Conservation (phyloP, 83 land plant genomes). For the Picea engelmannii region DNA sequence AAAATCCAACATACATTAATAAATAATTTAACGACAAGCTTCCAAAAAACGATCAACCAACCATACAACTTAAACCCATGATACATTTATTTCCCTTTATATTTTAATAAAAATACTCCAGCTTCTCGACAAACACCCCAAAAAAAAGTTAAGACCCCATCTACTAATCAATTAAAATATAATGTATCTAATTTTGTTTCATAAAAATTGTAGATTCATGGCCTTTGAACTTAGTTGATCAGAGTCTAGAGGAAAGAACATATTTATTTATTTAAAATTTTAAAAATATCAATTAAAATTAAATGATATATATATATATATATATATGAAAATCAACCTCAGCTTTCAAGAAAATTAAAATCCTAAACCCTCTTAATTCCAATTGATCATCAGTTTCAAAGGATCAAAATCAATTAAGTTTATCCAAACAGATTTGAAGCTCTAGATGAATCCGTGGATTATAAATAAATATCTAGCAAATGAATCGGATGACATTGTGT, state of each 20-base stretch:
- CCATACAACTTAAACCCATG: neutral
- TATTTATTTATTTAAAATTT: neutral
- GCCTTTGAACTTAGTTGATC: neutral
- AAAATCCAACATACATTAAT: neutral
- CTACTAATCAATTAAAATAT: neutral
- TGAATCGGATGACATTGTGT: too few species aligned
- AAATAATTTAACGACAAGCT: neutral
- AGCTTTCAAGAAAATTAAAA: too few species aligned
- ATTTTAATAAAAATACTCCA: neutral
- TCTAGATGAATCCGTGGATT: too few species aligned
- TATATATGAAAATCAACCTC: too few species aligned
- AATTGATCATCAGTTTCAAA: neutral
- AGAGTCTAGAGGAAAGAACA: neutral
- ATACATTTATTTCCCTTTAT: neutral
- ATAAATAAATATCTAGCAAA: too few species aligned
- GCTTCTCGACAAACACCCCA: neutral
- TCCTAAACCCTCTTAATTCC: too few species aligned
- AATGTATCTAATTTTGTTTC: neutral
- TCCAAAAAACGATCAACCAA: too few species aligned
- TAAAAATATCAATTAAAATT: neutral
- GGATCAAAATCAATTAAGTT: too few species aligned
- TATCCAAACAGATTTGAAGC: too few species aligned
- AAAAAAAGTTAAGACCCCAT: neutral
- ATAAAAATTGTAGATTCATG: neutral
- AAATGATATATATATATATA: neutral